Percentiles rank a stretch among this genome's conserved stretches.
Evolutionary conservation across 805 yeast genomes (phyloP).

Genomic region (Candida insectalens): DNA sequence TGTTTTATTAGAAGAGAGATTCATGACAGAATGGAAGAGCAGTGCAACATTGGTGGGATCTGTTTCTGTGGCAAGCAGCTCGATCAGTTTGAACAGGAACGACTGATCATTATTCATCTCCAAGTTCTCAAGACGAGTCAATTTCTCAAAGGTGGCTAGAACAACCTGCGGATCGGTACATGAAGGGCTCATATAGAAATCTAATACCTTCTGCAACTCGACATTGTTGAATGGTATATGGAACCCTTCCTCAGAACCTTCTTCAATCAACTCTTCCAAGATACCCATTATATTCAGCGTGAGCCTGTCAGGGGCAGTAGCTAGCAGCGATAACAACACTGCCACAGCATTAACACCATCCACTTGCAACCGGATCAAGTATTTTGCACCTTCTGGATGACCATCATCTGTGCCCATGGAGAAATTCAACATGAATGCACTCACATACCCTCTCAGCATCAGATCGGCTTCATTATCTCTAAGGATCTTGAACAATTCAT

Average conservation of each 20-base stretch:
- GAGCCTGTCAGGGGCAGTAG: too few species aligned
- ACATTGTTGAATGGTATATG: too few species aligned
- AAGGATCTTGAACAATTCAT: neutral
- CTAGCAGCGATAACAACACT: too few species aligned
- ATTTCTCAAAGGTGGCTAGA: conserved; percentile 1
- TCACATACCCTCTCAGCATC: neutral
- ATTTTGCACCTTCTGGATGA: neutral
- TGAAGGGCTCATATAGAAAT: neutral
- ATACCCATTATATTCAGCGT: too few species aligned
- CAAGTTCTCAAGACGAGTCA: conserved; percentile 5
- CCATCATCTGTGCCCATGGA: neutral
- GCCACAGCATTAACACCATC: too few species aligned
- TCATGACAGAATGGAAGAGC: conserved; percentile 9
- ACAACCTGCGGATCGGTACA: neutral
- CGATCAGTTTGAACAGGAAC: conserved; percentile 3
- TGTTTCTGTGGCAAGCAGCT: neutral
- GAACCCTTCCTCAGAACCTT: too few species aligned
- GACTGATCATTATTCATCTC: conserved; percentile 6
- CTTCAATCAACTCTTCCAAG: conserved; percentile 1
- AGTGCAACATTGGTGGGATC: neutral
- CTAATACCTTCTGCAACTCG: neutral
- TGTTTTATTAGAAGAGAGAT: conserved; percentile 8
- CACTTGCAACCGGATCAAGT: too few species aligned
- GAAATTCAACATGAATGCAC: conserved; percentile 1
- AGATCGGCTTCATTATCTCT: neutral